These are phyloP conservation scores for Rhodofomes roseus DNA, from an alignment of 1,284 basidiomycete species.

Conservation along the genomic window DNA sequence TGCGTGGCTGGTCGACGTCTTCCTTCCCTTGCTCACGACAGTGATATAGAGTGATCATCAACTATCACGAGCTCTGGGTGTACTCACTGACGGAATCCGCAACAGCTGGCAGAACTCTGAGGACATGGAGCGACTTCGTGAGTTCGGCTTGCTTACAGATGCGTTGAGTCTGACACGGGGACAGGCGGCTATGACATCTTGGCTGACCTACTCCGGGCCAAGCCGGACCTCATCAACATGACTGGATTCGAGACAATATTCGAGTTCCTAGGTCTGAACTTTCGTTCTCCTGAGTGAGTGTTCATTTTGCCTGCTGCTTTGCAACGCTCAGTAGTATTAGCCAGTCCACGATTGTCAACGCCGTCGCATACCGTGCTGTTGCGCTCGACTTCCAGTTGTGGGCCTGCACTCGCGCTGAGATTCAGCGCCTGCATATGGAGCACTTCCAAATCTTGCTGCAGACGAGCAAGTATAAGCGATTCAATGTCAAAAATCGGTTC, in stretches of 20 bases:
- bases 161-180: background rate
- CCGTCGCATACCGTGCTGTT: slow-evolving; percentile 78
- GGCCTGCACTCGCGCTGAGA: slow-evolving; percentile 64
- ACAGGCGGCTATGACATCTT: slow-evolving; percentile 88
- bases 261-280: slow-evolving; percentile 81
- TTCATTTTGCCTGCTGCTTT: background rate
- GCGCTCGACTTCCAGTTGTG: slow-evolving; percentile 91
- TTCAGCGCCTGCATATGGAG: slow-evolving; percentile 75
- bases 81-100: slow-evolving; percentile 74
- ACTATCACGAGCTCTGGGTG: slow-evolving; percentile 65
- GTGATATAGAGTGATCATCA: slow-evolving; percentile 63
- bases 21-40: background rate
- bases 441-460: slow-evolving; percentile 77
- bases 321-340: slow-evolving; percentile 35
- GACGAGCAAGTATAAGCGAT: slow-evolving; percentile 67
- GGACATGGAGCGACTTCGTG: slow-evolving; percentile 84
- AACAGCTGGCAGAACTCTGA: slow-evolving; percentile 91
- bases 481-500: slow-evolving; percentile 70
- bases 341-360: slow-evolving; percentile 78
- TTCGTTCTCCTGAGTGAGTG: slow-evolving; percentile 74
- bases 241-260: slow-evolving; percentile 77
- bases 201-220: slow-evolving; percentile 68
- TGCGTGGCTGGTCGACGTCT: slow-evolving; percentile 28
- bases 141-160: slow-evolving; percentile 22
- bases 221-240: slow-evolving; percentile 74